phyloP scores from a whole-genome alignment of 164 flowering plant genomes.

The Akebia trifoliata region DNA sequence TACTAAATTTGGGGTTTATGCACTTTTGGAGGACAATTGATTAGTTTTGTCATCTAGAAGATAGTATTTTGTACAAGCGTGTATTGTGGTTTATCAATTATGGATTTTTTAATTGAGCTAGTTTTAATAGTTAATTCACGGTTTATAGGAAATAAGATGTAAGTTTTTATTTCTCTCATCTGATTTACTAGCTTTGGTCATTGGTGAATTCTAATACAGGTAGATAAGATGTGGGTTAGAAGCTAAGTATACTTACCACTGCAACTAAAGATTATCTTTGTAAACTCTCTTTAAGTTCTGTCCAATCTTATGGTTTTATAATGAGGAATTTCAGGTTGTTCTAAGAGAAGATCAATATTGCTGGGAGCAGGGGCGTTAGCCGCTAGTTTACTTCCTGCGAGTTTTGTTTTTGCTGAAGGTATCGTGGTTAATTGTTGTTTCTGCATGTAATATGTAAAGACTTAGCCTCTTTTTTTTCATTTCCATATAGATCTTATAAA shows the following conservation, averaged over 20 bases:
- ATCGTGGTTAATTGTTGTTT: constrained; percentile 4
- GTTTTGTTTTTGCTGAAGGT: constrained; percentile 59
- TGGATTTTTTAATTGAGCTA: too few relatives aligned
- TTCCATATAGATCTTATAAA: not conserved
- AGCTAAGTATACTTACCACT: not conserved
- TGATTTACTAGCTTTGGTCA: too few relatives aligned
- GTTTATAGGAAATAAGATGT: too few relatives aligned
- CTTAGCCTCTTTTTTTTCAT: not conserved
- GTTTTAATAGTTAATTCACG: too few relatives aligned
- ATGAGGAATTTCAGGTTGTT: constrained; percentile 31
- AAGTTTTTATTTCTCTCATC: too few relatives aligned
- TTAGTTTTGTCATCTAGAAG: too few relatives aligned
- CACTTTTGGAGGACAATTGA: too few relatives aligned
- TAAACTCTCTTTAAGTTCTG: not conserved
- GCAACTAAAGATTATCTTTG: not conserved
- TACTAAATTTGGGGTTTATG: too few relatives aligned
- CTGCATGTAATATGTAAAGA: not conserved
- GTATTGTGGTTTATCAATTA: too few relatives aligned
- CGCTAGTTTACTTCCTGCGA: constrained; percentile 38
- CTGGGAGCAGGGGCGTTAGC: constrained; percentile 54
- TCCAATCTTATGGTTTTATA: not conserved
- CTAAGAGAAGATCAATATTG: constrained; percentile 45
- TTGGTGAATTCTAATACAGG: too few relatives aligned
- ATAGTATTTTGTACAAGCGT: too few relatives aligned
- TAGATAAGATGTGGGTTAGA: constrained; percentile 2